Evolutionary conservation across 768 basidiomycete genomes (phyloP), one percentile per base, ranked within the genome.

Genomic region (Lactifluus piperatus): DNA sequence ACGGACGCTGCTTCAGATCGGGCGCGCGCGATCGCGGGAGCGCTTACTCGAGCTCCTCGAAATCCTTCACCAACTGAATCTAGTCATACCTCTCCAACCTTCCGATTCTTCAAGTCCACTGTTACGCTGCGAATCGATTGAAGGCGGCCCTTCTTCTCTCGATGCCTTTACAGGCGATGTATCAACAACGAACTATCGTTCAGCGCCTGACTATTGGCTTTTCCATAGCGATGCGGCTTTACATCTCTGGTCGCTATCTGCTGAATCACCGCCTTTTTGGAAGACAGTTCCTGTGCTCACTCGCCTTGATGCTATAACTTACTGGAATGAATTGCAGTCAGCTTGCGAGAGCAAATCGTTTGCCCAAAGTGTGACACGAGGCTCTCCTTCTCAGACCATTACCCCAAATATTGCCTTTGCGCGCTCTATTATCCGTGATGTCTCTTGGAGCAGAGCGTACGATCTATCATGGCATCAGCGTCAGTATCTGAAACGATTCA

Each of bases 381-480:
- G 64, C 49, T 63, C 58, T 43, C 62, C 63, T 36, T 67, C 66
- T n/a, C 69, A 66, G n/a, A 58, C 68, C 26, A 55, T 64, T 10
- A 65, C 65, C 39, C 66, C 70, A 13, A 68, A 65, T 22, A 45
- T 72, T 22, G 66, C 68, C 27, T 65, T 80, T 16, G 73, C 71
- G 51, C 76, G 77, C 57, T 77, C 78, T n/a, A 72, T 88, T n/a
- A 80, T 82, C 43, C 81, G 84, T 18, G 63, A 70, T 24, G 71
- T 71, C 2, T 82, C 83, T 2, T 91, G 89, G 89, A 77, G 73
- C 32, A 67, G 77, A 14, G 68, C 74, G 5, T 91, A 90, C 66
- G 73, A 76, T 55, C 70, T 91, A 48, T 81, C 85, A 0, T 83
- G 80, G 78, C 78, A 81, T 67, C 89, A 91, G 69, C 79, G 74